A percentile compares a stretch with the other conserved stretches of the same genome.
phyloP scores from a whole-genome alignment of 192 early-diverging fungal genomes.

The Allomyces arbusculus region DNA sequence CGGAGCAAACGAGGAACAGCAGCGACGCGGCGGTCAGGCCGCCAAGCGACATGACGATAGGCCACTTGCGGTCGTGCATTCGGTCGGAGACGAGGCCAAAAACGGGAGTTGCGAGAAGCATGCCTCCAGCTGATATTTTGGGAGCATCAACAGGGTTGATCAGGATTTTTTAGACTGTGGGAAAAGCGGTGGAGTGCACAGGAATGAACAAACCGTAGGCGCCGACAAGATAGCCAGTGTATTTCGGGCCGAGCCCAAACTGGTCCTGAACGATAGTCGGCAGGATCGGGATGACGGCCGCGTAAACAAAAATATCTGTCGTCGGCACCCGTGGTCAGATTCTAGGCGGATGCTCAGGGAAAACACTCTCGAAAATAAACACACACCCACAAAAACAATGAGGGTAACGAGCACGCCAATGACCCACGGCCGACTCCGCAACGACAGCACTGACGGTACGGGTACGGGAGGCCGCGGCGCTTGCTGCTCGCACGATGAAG shows the following conservation, averaged over 20 bases:
- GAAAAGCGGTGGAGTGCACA: too few relatives aligned
- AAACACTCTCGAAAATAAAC: too few relatives aligned
- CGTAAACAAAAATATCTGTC: not conserved
- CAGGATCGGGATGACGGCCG: not conserved
- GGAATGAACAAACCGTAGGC: not conserved
- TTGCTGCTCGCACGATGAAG: too few relatives aligned
- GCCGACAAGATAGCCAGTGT: not conserved
- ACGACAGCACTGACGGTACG: too few relatives aligned
- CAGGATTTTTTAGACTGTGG: too few relatives aligned
- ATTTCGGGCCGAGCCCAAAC: not conserved
- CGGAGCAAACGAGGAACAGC: not conserved
- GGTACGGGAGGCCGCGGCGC: too few relatives aligned
- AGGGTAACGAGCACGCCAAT: too few relatives aligned
- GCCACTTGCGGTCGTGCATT: not conserved
- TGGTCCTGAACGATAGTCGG: not conserved
- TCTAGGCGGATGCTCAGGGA: too few relatives aligned
- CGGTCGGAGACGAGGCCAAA: not conserved
- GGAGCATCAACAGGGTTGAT: not conserved
- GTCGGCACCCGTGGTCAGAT: too few relatives aligned
- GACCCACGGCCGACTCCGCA: too few relatives aligned
- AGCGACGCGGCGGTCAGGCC: not conserved
- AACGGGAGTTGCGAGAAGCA: not conserved
- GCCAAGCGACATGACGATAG: not conserved
- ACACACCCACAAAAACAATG: too few relatives aligned
- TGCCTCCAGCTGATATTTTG: not conserved